Conservation (phyloP, 2,329 filamentous ascomycete species). For the Paracamarosporium sp. region DNA sequence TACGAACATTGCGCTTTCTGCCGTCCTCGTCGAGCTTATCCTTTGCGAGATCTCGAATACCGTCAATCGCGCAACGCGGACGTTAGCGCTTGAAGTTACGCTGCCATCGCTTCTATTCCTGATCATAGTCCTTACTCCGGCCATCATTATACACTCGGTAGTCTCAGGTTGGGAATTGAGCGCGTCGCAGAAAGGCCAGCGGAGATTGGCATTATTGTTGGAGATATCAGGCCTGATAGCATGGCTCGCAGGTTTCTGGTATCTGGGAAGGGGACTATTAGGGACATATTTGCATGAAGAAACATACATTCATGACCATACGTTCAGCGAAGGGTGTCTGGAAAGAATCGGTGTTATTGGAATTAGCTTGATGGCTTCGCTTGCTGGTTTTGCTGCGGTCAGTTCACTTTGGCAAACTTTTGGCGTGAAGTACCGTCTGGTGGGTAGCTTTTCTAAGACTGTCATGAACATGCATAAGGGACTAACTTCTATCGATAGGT, state of each 20-base stretch:
- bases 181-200: slow-evolving; percentile 62
- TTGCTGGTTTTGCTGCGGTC: slow-evolving; percentile 90
- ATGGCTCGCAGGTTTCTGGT: slow-evolving; percentile 82
- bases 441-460: slow-evolving; percentile 28
- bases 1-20: slow-evolving; percentile 76
- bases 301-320: slow-evolving; percentile 50
- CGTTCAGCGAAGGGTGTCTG: slow-evolving; percentile 63
- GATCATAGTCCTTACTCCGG: slow-evolving; percentile 77
- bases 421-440: slow-evolving; percentile 66
- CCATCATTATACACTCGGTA: slow-evolving; percentile 76
- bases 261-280: slow-evolving; percentile 70
- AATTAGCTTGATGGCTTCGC: slow-evolving; percentile 82
- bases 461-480: background rate
- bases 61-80: slow-evolving; percentile 71
- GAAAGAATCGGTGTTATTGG: slow-evolving; percentile 82
- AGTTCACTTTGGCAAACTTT: slow-evolving; percentile 87
- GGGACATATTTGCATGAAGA: slow-evolving; percentile 58
- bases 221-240: slow-evolving; percentile 67
- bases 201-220: slow-evolving; percentile 68
- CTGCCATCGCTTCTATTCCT: slow-evolving; percentile 75
- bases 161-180: slow-evolving; percentile 69
- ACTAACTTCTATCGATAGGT: slow-evolving; percentile 48
- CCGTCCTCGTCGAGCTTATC: slow-evolving; percentile 80
- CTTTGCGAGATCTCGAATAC: slow-evolving; percentile 83
- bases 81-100: slow-evolving; percentile 71